phyloP scores from a whole-genome alignment of 176 grass and related monocot species.

The Aegilops longissima region DNA sequence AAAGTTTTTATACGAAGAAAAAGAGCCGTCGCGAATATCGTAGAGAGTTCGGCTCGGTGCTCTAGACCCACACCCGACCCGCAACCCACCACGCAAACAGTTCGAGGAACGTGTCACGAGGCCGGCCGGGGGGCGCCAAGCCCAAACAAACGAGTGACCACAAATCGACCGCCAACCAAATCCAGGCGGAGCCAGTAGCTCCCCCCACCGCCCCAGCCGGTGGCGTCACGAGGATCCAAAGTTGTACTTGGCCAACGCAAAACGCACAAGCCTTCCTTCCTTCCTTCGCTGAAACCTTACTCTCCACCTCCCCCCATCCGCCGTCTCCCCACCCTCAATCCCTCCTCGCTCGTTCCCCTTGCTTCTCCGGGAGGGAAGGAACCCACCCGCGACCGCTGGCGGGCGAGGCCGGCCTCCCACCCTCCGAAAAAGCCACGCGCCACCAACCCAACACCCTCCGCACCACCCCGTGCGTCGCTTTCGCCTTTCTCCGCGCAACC shows the following conservation, averaged over 20 bases:
- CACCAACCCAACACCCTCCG: conserved; percentile 26
- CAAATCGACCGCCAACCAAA: background rate
- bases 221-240: conserved; percentile 37
- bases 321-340: background rate
- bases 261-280: background rate
- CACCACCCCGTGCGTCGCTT: conserved; percentile 24
- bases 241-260: background rate
- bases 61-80: no score
- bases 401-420: conserved; percentile 15
- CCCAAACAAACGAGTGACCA: conserved; percentile 19
- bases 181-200: background rate
- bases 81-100: background rate
- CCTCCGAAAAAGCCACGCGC: conserved; percentile 39
- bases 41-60: no score
- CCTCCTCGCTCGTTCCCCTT: background rate
- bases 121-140: background rate
- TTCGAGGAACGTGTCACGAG: background rate
- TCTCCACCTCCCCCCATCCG: background rate
- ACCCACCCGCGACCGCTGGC: background rate
- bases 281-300: conserved; percentile 23
- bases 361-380: conserved; percentile 57
- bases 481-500: conserved; percentile 22
- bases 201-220: conserved; percentile 5
- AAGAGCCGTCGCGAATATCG: no score
- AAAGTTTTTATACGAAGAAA: no score